Evolutionary conservation across 495 filamentous ascomycete genomes (phyloP).

Genomic region (Aspergillus sclerotiicarbonarius): DNA sequence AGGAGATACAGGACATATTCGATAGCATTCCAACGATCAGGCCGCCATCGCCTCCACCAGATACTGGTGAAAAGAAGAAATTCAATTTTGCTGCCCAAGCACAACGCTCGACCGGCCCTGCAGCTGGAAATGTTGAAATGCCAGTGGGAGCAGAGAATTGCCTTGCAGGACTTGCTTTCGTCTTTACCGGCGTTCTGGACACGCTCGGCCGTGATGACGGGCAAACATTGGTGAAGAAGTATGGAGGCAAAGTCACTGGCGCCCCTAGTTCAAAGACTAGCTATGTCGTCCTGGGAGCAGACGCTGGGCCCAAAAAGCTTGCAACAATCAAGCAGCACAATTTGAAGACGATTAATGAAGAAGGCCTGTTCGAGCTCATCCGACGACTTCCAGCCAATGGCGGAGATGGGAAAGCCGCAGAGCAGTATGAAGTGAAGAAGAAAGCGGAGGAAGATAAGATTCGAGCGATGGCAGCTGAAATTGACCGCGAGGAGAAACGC

Average conservation of each 20-base stretch:
- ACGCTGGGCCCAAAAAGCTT: conserved; percentile 95
- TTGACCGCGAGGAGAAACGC: conserved; percentile 62
- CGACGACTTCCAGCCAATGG: conserved; percentile 79
- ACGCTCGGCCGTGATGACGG: conserved; percentile 81
- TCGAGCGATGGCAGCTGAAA: conserved; percentile 71
- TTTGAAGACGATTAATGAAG: conserved; percentile 89
- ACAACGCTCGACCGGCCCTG: conserved; percentile 56
- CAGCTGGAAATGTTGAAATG: conserved; percentile 64
- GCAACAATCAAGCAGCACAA: conserved; percentile 71
- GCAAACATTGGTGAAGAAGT: conserved; percentile 81
- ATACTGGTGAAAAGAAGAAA: conserved; percentile 59
- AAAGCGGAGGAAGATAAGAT: conserved; percentile 78
- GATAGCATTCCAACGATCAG: conserved; percentile 80
- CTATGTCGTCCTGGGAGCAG: conserved; percentile 85
- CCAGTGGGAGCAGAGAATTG: conserved; percentile 87
- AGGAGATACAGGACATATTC: conserved; percentile 74
- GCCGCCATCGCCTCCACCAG: conserved; percentile 76
- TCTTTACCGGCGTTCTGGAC: conserved; percentile 90
- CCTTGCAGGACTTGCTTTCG: conserved; percentile 87
- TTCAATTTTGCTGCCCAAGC: conserved; percentile 64
- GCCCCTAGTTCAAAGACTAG: conserved; percentile 88
- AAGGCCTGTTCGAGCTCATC: conserved; percentile 88
- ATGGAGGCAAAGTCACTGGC: conserved; percentile 87
- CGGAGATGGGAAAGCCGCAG: conserved; percentile 82
- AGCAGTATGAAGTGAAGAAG: conserved; percentile 75